Base-by-base conservation (phyloP, 164 flowering plant genomes). In the Litsea cubeba region DNA sequence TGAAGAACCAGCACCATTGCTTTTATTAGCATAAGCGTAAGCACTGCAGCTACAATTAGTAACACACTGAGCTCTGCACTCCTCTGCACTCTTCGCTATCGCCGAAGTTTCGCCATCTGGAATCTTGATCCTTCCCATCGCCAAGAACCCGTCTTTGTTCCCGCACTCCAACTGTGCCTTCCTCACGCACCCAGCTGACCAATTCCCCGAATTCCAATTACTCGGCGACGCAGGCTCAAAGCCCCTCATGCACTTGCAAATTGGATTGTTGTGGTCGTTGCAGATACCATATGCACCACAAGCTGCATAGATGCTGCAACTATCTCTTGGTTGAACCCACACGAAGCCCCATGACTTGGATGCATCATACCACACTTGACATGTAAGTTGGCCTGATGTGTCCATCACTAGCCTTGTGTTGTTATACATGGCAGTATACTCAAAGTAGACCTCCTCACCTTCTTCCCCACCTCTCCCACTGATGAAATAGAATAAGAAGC, bases 151-250 rank as follows among this genome's bases (percentile, higher is more conserved):
- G 46, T 75, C 73, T 46, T 15, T 18, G 12, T 7, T 17, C 12
- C 60, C 69, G 26, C 77, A 75, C 24, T 50, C 63, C 70, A 75
- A 63, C 28, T 49, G 50, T 25, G 30, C 35, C 26, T 35, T 65
- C 24, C 74, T 70, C 69, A 70, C 70, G 49, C 77, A 75, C 22
- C 73, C 77, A 12, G n/a, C 63, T 10, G 58, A 54, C 69, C 77
- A 64, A 35, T 70, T 64, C 35, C 70, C 74, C n/a, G 6, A 35
- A 12, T 26, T 30, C 77, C 77, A 76, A 1, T 71, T 57, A 32
- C 14, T 25, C 1, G 24, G 17, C 26, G 3, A 68, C 40, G 7
- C 51, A 6, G 74, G 77, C 30, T 26, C 51, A 50, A 75, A 75
- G 3, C 73, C 77, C 12, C 0, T 22, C 73, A 75, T 10, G 63